A percentile compares a stretch with the other conserved stretches of the same genome.
phyloP scores from a whole-genome alignment of 2,329 filamentous ascomycete genomes.

The Rugonectria rugulosa region DNA sequence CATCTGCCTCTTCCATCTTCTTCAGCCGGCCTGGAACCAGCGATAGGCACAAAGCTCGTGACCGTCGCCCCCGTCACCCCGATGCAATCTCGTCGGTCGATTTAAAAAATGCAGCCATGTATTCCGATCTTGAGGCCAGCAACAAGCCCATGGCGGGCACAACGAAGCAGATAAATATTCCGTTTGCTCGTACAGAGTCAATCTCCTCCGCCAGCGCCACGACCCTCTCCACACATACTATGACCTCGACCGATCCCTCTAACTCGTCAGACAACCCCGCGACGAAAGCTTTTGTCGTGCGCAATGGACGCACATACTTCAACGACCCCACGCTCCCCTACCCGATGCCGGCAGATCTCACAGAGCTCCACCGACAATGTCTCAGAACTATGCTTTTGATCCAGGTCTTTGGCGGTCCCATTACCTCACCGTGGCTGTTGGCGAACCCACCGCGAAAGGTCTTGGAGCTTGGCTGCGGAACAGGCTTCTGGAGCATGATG shows the following conservation, averaged over 20 bases:
- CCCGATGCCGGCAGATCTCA: conserved; percentile 86
- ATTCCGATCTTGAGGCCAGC: conserved; percentile 41
- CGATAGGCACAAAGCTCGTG: conserved; percentile 31
- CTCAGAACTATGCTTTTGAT: conserved; percentile 83
- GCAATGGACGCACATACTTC: conserved; percentile 84
- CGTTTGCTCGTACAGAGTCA: conserved; percentile 53
- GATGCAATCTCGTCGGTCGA: conserved; percentile 33
- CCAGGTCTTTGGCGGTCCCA: conserved; percentile 80
- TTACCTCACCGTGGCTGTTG: conserved; percentile 74
- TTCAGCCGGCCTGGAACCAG: conserved; percentile 30
- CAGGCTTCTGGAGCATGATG: conserved; percentile 88
- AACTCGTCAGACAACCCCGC: conserved; percentile 52
- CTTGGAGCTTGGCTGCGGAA: conserved; percentile 87
- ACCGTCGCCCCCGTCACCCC: conserved; percentile 33
- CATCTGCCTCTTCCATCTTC: conserved; percentile 29
- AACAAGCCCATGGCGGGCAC: conserved; percentile 39
- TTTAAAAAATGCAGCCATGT: conserved; percentile 49
- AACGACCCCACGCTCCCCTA: conserved; percentile 77
- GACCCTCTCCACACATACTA: conserved; percentile 53
- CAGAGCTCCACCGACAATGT: conserved; percentile 87
- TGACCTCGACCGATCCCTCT: conserved; percentile 57
- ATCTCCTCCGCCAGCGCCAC: conserved; percentile 55
- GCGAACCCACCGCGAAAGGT: conserved; percentile 77
- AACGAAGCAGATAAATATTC: conserved; percentile 45
- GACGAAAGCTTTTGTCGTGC: conserved; percentile 68